Conservation (phyloP, 2,329 filamentous ascomycete genomes). For the Colletotrichum noveboracense region DNA sequence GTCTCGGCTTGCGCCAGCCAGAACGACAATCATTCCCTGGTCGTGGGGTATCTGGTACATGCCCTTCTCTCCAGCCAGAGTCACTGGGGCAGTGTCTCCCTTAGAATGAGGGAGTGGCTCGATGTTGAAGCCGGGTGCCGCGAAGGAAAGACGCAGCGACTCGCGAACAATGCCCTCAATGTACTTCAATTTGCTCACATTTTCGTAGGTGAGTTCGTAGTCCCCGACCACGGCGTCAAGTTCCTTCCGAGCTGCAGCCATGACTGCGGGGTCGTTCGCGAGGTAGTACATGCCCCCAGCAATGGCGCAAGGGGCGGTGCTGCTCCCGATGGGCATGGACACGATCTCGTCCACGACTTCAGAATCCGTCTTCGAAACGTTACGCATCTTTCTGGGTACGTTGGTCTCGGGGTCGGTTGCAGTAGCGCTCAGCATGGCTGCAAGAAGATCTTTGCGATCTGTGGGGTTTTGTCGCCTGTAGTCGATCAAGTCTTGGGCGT, state of each 20-base stretch:
- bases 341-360: conserved; percentile 73
- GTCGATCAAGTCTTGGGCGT: conserved; percentile 61
- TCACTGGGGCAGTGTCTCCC: too few relatives aligned
- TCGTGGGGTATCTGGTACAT: conserved; percentile 51
- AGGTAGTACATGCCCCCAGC: conserved; percentile 54
- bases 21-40: conserved; percentile 54
- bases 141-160: conserved; percentile 57
- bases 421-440: conserved; percentile 56
- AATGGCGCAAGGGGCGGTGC: conserved; percentile 52
- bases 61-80: too few relatives aligned
- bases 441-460: conserved; percentile 64
- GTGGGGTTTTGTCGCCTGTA: conserved; percentile 57
- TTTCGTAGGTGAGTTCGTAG: conserved; percentile 47
- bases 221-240: conserved; percentile 56
- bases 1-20: conserved; percentile 56
- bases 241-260: conserved; percentile 57
- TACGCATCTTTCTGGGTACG: background rate
- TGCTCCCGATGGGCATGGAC: conserved; percentile 66
- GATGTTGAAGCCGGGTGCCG: conserved; percentile 61
- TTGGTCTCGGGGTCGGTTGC: conserved; percentile 67
- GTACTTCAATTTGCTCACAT: conserved; percentile 57
- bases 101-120: conserved; percentile 33
- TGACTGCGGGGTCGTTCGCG: conserved; percentile 49
- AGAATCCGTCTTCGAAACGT: conserved; percentile 37
- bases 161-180: conserved; percentile 60